These are phyloP conservation scores for Fusarium kyushuense DNA, from an alignment of 2,329 filamentous ascomycete species.

Conservation along the genomic window DNA sequence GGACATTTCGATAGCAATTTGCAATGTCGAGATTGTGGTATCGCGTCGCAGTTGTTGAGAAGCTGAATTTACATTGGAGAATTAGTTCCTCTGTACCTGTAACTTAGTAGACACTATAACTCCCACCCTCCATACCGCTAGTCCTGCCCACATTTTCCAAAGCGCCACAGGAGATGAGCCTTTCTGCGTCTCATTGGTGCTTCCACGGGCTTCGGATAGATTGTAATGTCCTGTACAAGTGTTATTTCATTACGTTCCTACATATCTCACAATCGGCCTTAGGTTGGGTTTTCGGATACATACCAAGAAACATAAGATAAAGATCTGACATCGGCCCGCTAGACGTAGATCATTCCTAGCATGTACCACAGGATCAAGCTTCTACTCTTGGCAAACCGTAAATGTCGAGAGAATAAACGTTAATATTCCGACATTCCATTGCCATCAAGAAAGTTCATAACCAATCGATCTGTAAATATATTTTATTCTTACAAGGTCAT, in stretches of 20 bases:
- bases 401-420: background rate
- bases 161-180: background rate
- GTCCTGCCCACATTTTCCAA: background rate
- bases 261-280: background rate
- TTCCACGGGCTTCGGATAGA: background rate
- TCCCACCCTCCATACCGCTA: background rate
- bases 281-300: background rate
- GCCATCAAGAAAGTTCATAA: background rate
- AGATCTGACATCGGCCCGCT: constrained; percentile 1
- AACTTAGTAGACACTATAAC: background rate
- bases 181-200: background rate
- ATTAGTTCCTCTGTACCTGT: background rate
- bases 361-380: background rate
- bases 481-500: background rate
- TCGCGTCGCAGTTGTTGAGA: constrained; percentile 9
- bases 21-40: background rate
- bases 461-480: background rate
- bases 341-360: background rate
- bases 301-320: background rate
- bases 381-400: background rate
- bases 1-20: constrained; percentile 28
- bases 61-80: constrained; percentile 9
- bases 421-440: too few relatives aligned
- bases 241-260: background rate
- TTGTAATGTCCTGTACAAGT: background rate